These are phyloP conservation scores for Eucalyptus tenuipes DNA, from an alignment of 345 rosid species.

Conservation along the genomic window DNA sequence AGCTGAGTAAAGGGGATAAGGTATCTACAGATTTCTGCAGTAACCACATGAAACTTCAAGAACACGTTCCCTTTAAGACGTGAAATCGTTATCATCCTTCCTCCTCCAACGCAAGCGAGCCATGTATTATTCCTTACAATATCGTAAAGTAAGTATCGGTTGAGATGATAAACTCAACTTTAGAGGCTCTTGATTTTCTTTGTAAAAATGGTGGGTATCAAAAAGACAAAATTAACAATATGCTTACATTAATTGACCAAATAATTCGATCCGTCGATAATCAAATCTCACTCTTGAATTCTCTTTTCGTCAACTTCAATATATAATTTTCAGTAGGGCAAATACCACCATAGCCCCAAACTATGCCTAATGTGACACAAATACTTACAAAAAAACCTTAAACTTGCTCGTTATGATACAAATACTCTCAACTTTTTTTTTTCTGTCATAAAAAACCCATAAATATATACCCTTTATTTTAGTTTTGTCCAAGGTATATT, in stretches of 20 bases:
- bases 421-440: background rate
- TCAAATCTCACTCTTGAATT: background rate
- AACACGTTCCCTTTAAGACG: background rate
- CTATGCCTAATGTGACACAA: no score
- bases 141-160: background rate
- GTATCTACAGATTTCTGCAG: background rate
- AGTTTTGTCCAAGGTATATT: no score
- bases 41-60: background rate
- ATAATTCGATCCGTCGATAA: background rate
- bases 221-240: background rate
- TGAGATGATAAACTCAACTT: background rate
- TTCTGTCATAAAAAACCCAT: no score
- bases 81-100: background rate
- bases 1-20: background rate
- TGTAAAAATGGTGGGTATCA: background rate
- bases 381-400: background rate
- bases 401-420: background rate
- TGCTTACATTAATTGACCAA: background rate
- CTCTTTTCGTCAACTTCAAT: background rate
- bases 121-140: background rate
- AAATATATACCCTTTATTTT: background rate
- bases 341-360: background rate
- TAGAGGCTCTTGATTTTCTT: background rate
- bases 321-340: accelerated
- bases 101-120: background rate